Evolutionary conservation across 805 yeast genomes (phyloP), one percentile per base, ranked within the genome.

Genomic region (Zygoascus biomembranicola): DNA sequence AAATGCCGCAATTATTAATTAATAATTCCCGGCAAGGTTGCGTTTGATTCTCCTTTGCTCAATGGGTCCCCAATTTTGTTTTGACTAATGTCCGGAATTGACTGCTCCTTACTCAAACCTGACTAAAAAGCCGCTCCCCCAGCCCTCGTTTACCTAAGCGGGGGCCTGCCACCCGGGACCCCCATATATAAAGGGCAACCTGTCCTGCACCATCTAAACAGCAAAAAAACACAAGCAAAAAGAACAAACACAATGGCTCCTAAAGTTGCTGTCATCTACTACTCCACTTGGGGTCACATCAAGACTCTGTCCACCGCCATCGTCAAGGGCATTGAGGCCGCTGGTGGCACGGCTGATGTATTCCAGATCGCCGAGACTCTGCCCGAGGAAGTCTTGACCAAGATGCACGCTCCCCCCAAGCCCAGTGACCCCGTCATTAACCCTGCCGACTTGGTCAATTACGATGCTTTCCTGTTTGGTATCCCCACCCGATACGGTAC

Each of bases 221-320:
- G n/a, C n/a, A n/a, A 32, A 32, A 8, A 32, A 32, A 32, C 35
- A 32, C 35, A 32, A 32, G 11, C 35, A 32, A 16, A 11, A n/a
- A n/a, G n/a, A n/a, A n/a, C n/a, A n/a, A n/a, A n/a, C 37, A 81
- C 70, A 75, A 83, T 54, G 90, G 89, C 47, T 83, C 89, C 59
- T 18, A 44, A 44, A 32, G 28, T 44, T 31, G 49, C 46, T 20
- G 20, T 48, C 26, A 32, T 42, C 32, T 45, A 49, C 54, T 90
- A 88, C 77, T 84, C 96, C 31, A 73, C 82, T 45, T 88, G 85
- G 73, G 90, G 88, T 57, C 97, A 89, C 71, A 73, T 87, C 60
- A 78, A 78, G 56, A 68, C 74, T 35, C 64, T 90, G 63, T 94
- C 96, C 46, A 77, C 79, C 66, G 76, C 81, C 39, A 80, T 80